These are phyloP conservation scores for Adansonia madagascariensis DNA, from an alignment of 441 rosid species.

Conservation along the genomic window DNA sequence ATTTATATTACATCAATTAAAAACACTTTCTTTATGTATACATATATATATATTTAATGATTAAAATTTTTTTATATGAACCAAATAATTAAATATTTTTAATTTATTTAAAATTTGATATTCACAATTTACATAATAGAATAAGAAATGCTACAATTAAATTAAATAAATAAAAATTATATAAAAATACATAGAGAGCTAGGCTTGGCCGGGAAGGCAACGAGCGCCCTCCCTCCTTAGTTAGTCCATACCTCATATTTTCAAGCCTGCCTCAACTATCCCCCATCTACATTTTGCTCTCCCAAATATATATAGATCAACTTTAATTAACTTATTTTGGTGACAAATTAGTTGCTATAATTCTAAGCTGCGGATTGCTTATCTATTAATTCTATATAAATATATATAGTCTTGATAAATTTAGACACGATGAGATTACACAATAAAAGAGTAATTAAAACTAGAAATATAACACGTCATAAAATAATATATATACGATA, in stretches of 20 bases:
- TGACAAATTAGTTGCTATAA: neutral
- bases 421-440: no score
- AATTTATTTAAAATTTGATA: no score
- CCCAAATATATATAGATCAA: neutral
- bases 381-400: neutral
- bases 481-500: no score
- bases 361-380: neutral
- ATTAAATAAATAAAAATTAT: neutral
- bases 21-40: no score
- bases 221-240: neutral
- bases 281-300: constrained; percentile 23
- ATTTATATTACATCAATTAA: no score
- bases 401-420: neutral
- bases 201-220: neutral
- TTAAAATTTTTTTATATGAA: no score
- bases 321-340: neutral
- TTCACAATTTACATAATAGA: neutral
- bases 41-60: no score
- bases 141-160: neutral
- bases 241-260: constrained; percentile 1
- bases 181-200: neutral
- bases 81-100: no score
- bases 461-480: no score
- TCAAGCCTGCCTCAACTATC: constrained; percentile 57
- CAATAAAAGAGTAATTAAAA: no score